A percentile compares a stretch with the other conserved stretches of the same genome.
phyloP scores from a whole-genome alignment of 495 filamentous ascomycete genomes.

The Amphirosellinia nigrospora region DNA sequence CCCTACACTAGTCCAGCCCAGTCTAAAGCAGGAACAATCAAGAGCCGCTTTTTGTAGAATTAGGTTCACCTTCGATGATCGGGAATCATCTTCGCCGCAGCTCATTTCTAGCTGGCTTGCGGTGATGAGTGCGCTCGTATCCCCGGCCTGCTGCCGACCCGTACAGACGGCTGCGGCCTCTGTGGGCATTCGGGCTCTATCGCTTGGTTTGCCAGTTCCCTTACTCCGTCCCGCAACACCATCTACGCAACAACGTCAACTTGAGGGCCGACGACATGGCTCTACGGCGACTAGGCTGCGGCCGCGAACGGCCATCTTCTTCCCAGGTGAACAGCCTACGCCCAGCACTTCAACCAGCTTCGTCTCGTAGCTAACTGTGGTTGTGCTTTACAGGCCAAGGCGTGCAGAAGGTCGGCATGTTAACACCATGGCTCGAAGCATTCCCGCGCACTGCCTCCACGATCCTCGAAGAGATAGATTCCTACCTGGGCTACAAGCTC shows the following conservation, averaged over 20 bases:
- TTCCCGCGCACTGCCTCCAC: slow-evolving; percentile 77
- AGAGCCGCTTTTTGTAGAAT: neutral
- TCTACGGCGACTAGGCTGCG: slow-evolving; percentile 35
- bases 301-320: slow-evolving; percentile 81
- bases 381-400: slow-evolving; percentile 72
- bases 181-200: slow-evolving; percentile 3
- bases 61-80: slow-evolving; percentile 29
- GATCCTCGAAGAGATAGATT: slow-evolving; percentile 84
- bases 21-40: neutral
- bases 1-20: neutral
- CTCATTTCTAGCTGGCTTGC: slow-evolving; percentile 35
- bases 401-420: slow-evolving; percentile 94
- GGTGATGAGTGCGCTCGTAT: slow-evolving; percentile 36
- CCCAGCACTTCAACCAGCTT: neutral
- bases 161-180: slow-evolving; percentile 22
- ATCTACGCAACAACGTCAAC: neutral
- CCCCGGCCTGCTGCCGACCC: slow-evolving; percentile 31
- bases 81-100: slow-evolving; percentile 30
- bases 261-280: slow-evolving; percentile 25
- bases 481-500: slow-evolving; percentile 69
- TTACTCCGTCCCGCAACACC: slow-evolving; percentile 11
- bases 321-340: slow-evolving; percentile 66
- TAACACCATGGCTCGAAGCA: slow-evolving; percentile 77
- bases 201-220: neutral
- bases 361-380: slow-evolving; percentile 1